These are phyloP conservation scores for Lipomyces orientalis DNA, from an alignment of 805 yeast species.

Conservation along the genomic window DNA sequence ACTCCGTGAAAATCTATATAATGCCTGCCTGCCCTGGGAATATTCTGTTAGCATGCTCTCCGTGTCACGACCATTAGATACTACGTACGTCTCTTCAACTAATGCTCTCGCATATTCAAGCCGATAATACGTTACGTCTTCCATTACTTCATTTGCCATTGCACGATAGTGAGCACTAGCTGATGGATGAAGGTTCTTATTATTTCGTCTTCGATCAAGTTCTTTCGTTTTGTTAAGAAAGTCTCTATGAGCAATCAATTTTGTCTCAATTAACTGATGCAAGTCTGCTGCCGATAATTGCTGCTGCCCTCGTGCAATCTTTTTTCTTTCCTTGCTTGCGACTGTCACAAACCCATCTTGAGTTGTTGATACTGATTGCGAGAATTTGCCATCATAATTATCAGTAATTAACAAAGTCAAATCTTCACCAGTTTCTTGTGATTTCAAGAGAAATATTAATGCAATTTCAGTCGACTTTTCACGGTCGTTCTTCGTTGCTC, in stretches of 20 bases:
- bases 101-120: constrained; percentile 12
- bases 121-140: constrained; percentile 9
- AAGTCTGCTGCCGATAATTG: not conserved
- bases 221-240: constrained; percentile 17
- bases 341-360: not conserved
- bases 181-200: constrained; percentile 11
- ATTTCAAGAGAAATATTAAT: constrained; percentile 5
- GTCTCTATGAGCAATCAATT: constrained; percentile 12
- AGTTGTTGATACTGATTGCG: not conserved
- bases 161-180: constrained; percentile 13
- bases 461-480: constrained; percentile 21
- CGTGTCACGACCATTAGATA: not conserved
- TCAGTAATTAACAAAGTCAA: not conserved
- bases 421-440: constrained; percentile 5
- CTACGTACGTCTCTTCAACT: constrained; percentile 12
- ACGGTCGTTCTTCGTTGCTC: constrained; percentile 6
- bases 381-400: not conserved
- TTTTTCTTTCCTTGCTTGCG: not conserved
- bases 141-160: not conserved
- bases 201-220: constrained; percentile 12
- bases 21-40: constrained; percentile 3
- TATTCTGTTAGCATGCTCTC: not conserved
- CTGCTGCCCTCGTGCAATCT: not conserved
- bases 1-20: constrained; percentile 30
- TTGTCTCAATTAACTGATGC: constrained; percentile 1